Percentiles rank a stretch among this genome's conserved stretches.
phyloP scores from a whole-genome alignment of 2,329 filamentous ascomycete species.

The Dothiorella sarmentorum region DNA sequence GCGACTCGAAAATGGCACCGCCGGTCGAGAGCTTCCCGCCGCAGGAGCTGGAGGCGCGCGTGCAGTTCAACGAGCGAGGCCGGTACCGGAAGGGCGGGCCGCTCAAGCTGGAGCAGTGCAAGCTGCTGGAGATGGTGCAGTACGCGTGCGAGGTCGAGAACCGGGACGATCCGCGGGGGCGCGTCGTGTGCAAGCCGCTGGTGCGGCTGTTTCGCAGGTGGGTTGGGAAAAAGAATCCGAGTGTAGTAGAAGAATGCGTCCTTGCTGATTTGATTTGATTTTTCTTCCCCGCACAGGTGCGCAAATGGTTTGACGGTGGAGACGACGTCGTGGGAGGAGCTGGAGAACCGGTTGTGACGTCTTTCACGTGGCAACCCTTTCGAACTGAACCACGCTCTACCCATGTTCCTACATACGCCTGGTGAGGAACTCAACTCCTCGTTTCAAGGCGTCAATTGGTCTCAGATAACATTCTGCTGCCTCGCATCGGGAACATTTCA shows the following conservation, averaged over 20 bases:
- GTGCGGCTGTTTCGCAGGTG: constrained; percentile 58
- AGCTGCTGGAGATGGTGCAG: constrained; percentile 58
- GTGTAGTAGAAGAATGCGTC: neutral
- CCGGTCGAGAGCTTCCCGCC: constrained; percentile 53
- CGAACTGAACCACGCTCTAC: too few relatives aligned
- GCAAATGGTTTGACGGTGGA: constrained; percentile 57
- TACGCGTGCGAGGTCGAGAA: constrained; percentile 57
- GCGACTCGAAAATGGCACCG: constrained; percentile 50
- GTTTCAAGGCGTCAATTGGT: too few relatives aligned
- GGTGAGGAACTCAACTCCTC: too few relatives aligned
- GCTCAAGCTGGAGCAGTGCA: constrained; percentile 53
- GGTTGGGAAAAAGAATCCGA: constrained; percentile 28
- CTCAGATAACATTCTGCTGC: too few relatives aligned
- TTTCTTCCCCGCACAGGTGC: constrained; percentile 37
- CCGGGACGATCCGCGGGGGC: constrained; percentile 37
- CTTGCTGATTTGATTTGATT: constrained; percentile 20
- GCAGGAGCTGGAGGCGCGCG: constrained; percentile 47
- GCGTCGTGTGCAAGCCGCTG: constrained; percentile 54
- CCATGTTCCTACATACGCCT: too few relatives aligned
- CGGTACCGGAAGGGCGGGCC: constrained; percentile 52
- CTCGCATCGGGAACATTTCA: too few relatives aligned
- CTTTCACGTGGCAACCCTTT: neutral
- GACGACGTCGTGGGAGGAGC: constrained; percentile 58
- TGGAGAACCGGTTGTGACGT: constrained; percentile 30
- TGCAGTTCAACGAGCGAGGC: constrained; percentile 52